phyloP scores from a whole-genome alignment of 2,329 filamentous ascomycete species.

The Fusarium odoratissimum region DNA sequence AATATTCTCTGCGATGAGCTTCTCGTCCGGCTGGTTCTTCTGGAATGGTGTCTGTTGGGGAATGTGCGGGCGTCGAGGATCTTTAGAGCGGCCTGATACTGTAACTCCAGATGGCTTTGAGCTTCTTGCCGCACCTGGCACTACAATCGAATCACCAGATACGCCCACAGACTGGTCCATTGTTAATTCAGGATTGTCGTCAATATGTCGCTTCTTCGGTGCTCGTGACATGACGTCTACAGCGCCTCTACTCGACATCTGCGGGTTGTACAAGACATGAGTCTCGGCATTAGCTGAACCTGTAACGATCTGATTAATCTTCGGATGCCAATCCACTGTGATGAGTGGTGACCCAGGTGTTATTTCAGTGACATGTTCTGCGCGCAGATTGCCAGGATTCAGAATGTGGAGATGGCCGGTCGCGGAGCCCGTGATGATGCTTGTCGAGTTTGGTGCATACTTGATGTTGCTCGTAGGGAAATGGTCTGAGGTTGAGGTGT shows the following conservation, averaged over 20 bases:
- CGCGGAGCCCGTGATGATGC: constrained; percentile 88
- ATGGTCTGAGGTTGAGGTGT: constrained; percentile 84
- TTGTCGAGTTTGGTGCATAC: constrained; percentile 86
- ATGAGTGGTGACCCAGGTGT: constrained; percentile 87
- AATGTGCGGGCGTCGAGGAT: constrained; percentile 86
- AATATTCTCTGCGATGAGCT: constrained; percentile 88
- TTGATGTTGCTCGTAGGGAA: constrained; percentile 88
- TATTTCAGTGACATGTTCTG: constrained; percentile 89
- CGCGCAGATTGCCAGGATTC: constrained; percentile 88
- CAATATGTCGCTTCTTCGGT: constrained; percentile 93
- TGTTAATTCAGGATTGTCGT: constrained; percentile 89
- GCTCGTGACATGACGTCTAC: constrained; percentile 91
- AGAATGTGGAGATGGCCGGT: constrained; percentile 91
- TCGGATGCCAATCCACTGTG: constrained; percentile 89
- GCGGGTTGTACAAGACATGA: constrained; percentile 90
- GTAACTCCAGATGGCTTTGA: constrained; percentile 75
- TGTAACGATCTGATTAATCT: constrained; percentile 95
- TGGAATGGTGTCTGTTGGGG: constrained; percentile 89
- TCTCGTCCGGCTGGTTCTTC: constrained; percentile 89
- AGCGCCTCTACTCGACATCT: constrained; percentile 83
- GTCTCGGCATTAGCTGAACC: constrained; percentile 92
- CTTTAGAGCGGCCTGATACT: constrained; percentile 78
- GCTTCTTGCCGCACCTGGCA: constrained; percentile 69
- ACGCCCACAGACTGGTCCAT: constrained; percentile 85
- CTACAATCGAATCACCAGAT: constrained; percentile 84